Percentiles rank a stretch among this genome's conserved stretches.
Evolutionary conservation across 2,329 filamentous ascomycete genomes (phyloP).

Genomic region (Helminthosporium solani): DNA sequence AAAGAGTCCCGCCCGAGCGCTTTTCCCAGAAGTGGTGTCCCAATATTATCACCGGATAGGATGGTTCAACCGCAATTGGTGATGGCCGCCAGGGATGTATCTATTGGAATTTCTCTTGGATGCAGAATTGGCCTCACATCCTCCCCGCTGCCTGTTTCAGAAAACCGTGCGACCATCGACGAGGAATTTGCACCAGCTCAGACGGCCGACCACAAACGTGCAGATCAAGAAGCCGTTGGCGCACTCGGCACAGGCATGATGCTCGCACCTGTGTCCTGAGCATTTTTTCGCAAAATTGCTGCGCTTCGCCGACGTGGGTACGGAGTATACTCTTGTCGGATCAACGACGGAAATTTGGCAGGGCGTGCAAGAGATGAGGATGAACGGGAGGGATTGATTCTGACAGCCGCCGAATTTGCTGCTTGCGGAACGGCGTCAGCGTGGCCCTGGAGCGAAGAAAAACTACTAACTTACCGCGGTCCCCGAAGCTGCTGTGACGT

Average conservation of each 20-base stretch:
- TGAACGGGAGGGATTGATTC: neutral
- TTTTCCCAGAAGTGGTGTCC: too few species aligned
- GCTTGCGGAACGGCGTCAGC: neutral
- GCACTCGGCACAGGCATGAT: neutral
- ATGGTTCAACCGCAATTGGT: neutral
- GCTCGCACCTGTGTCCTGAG: neutral
- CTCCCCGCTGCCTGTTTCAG: conserved; percentile 1
- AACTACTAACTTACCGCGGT: neutral
- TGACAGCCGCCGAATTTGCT: neutral
- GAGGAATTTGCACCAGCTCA: conserved; percentile 7
- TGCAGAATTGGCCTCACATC: neutral
- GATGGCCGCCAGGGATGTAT: neutral
- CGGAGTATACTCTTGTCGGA: too few species aligned
- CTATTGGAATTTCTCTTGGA: neutral
- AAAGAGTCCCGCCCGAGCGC: too few species aligned
- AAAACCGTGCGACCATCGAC: conserved; percentile 3
- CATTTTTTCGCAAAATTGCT: too few species aligned
- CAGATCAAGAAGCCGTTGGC: too few species aligned
- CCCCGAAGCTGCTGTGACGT: neutral
- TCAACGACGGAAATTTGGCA: neutral
- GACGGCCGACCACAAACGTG: conserved; percentile 3
- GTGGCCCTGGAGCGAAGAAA: neutral
- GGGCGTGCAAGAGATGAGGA: neutral
- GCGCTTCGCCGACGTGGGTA: too few species aligned
- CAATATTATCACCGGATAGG: neutral